Evolutionary conservation across 78 protist genomes (phyloP).

Genomic region (Tieghemostelium lacteum): DNA sequence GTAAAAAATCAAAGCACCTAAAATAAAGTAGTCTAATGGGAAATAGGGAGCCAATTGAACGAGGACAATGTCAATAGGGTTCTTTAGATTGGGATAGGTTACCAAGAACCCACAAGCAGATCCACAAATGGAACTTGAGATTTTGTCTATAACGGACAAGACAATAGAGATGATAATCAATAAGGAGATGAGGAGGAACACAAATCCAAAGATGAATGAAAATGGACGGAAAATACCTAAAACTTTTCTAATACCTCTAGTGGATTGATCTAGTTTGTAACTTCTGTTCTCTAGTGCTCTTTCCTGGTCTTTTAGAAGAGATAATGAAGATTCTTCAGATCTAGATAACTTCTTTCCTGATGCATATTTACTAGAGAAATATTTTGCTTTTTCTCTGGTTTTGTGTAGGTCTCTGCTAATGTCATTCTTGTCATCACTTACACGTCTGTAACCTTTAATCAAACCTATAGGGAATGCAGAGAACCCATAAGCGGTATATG

Average conservation of each 20-base stretch:
- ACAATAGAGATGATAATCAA: conserved; percentile 57
- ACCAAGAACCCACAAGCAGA: conserved; percentile 81
- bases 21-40: conserved; percentile 79
- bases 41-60: conserved; percentile 61
- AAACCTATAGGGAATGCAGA: conserved; percentile 82
- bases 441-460: conserved; percentile 56
- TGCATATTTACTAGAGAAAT: conserved; percentile 27
- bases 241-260: conserved; percentile 25
- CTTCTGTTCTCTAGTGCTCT: conserved; percentile 42
- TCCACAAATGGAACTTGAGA: conserved; percentile 45
- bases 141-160: conserved; percentile 47
- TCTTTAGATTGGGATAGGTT: conserved; percentile 62
- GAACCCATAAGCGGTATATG: conserved; percentile 80
- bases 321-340: conserved; percentile 42
- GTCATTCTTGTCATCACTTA: conserved; percentile 41
- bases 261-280: conserved; percentile 12
- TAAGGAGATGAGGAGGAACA: conserved; percentile 61
- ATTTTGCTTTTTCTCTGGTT: conserved; percentile 22
- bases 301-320: conserved; percentile 42
- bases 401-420: conserved; percentile 41
- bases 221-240: conserved; percentile 68
- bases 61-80: conserved; percentile 78
- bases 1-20: conserved; percentile 52
- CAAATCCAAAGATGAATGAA: conserved; percentile 76
- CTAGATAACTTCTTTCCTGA: conserved; percentile 63